Percentiles rank a stretch among this genome's conserved stretches.
These are phyloP conservation scores for Kwoniella mangroviensis DNA, from an alignment of 768 basidiomycete genomes.

Conservation along the genomic window DNA sequence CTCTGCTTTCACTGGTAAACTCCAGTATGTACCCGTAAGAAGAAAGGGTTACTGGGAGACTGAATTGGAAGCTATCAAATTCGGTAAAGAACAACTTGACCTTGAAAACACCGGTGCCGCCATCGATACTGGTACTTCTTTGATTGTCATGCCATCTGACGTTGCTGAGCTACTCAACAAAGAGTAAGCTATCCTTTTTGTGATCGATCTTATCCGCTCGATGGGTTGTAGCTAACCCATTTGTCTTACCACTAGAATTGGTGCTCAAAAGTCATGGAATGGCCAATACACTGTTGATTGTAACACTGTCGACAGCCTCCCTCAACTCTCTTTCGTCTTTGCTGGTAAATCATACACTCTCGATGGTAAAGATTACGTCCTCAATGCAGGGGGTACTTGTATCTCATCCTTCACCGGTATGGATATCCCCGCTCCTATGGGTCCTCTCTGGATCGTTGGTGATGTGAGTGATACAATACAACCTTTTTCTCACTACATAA, in stretches of 20 bases:
- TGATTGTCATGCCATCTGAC: slow-evolving; percentile 91
- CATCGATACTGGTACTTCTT: slow-evolving; percentile 74
- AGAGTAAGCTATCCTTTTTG: slow-evolving; percentile 50
- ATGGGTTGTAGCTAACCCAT: neutral
- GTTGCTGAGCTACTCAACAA: slow-evolving; percentile 95
- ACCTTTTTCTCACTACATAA: neutral
- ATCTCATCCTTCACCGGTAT: slow-evolving; percentile 90
- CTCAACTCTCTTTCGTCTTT: slow-evolving; percentile 82
- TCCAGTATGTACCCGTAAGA: slow-evolving; percentile 86
- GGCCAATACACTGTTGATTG: slow-evolving; percentile 95
- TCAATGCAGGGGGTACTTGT: slow-evolving; percentile 88
- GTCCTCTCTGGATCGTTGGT: slow-evolving; percentile 87
- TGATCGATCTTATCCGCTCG: neutral
- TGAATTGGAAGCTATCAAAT: slow-evolving; percentile 80
- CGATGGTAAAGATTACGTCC: slow-evolving; percentile 80
- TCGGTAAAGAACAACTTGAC: slow-evolving; percentile 85
- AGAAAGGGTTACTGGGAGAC: slow-evolving; percentile 99
- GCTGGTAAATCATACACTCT: slow-evolving; percentile 77
- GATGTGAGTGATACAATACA: slow-evolving; percentile 47
- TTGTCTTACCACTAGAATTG: slow-evolving; percentile 63
- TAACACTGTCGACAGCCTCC: slow-evolving; percentile 77
- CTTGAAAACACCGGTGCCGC: slow-evolving; percentile 82
- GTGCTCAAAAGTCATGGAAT: slow-evolving; percentile 92
- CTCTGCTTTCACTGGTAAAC: slow-evolving; percentile 74
- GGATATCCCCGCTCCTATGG: slow-evolving; percentile 71